Evolutionary conservation across 371 early-diverging fungal species (phyloP), one percentile per base, ranked within the genome.

Genomic region (Rhizopus arrhizus): DNA sequence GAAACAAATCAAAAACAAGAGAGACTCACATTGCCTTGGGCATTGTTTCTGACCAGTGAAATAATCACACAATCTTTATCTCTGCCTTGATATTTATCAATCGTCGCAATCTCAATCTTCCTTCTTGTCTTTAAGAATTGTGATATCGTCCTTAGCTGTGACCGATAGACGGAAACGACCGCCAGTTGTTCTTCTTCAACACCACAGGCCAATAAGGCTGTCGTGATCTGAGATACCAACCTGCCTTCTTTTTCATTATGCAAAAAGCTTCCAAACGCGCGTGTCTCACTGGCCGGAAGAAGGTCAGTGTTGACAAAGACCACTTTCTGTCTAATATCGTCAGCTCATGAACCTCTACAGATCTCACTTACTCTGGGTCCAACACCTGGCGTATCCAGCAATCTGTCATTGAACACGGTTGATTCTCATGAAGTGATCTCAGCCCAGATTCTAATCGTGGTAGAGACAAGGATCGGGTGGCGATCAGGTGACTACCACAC

Each of bases 11-110:
- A 12, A 31, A 41, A 41, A 10, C 2, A n/a, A 11, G n/a, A 32
- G 16, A 47, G 22, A 12, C 72, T 75, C 77, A 88, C 92, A 57
- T 85, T 87, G 51, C 74, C 79, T 3, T 81, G 74, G 0, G 67
- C 50, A 78, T 95, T 98, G 62, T 85, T 92, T 43, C 96, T 87
- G 48, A 95, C 99, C 58, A 94, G 83, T 31, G 94, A 98, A 10
- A 92, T 81, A 36, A 97, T 72, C 6, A 94, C 90, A 65, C 89
- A 91, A 1, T 88, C 90, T 75, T 94, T 94, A 68, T 95, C 97
- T n/a, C 93, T 85, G 15, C 97, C 97, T 72, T 98, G 97, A 65
- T 87, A 95, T 58, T 89, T 86, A 71, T 98, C 97, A 33, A 98
- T 88, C 0, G 97, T 97, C 16, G 87, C 82, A 53, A 90, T 66